phyloP scores from a whole-genome alignment of 2,329 filamentous ascomycete species.

The Arthrobotrys entomopaga region DNA sequence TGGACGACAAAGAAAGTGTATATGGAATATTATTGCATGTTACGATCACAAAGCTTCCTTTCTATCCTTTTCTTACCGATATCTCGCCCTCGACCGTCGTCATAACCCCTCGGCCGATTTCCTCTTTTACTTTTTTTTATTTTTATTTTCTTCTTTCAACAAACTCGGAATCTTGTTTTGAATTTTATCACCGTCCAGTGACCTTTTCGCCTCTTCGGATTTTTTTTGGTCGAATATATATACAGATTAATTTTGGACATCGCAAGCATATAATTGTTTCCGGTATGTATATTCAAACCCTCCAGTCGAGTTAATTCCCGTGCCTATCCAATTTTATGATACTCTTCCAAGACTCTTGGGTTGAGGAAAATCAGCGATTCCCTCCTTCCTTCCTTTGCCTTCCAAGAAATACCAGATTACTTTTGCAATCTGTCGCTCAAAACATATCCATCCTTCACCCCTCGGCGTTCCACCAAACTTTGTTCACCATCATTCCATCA shows the following conservation, averaged over 20 bases:
- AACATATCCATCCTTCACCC: constrained; percentile 4
- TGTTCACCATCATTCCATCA: constrained; percentile 49
- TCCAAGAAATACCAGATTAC: constrained; percentile 15
- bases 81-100: constrained; percentile 44
- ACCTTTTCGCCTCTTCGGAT: background rate
- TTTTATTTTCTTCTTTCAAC: constrained; percentile 9
- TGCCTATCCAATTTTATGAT: background rate
- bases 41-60: constrained; percentile 52
- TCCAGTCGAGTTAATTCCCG: constrained; percentile 21
- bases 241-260: constrained; percentile 4
- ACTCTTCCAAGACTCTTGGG: constrained; percentile 21
- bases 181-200: constrained; percentile 21
- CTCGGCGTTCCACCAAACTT: constrained; percentile 50
- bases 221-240: constrained; percentile 1
- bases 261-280: constrained; percentile 3
- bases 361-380: constrained; percentile 13
- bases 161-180: constrained; percentile 10
- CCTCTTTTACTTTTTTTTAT: constrained; percentile 4
- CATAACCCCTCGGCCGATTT: constrained; percentile 21
- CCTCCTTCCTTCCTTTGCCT: constrained; percentile 21
- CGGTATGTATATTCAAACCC: constrained; percentile 39
- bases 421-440: background rate
- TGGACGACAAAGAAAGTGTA: constrained; percentile 52
- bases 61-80: constrained; percentile 54
- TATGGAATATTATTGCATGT: constrained; percentile 51